Evolutionary conservation across 2,329 filamentous ascomycete genomes (phyloP), one percentile per base, ranked within the genome.

Genomic region (Neofusicoccum sp.): DNA sequence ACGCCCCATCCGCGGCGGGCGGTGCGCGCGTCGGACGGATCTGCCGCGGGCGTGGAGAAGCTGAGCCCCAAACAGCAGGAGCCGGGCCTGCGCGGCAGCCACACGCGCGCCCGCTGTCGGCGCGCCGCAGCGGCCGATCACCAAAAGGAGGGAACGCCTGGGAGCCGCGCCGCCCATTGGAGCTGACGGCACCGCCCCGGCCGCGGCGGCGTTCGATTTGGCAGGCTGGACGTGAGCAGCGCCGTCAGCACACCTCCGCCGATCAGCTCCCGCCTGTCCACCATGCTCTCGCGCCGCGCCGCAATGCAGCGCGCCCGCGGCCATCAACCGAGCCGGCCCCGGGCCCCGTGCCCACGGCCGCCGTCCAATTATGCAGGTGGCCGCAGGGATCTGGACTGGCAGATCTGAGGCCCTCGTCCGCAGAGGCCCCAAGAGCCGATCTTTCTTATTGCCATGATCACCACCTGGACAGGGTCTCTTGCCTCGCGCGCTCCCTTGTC

Each of bases 381-480:
- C 50, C 49, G 44, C 61, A 29, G 39, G 61, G 61, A 58, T 63
- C 52, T 49, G 31, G 50, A 49, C 44, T 39, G 50, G 60, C 50
- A 63, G 61, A 63, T 63, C 61, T 63, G 43, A 63, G 61, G 41
- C 43, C 44, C 50, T 63, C 33, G 33, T 52, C 61, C 61, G 52
- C 61, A 63, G 50, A 63, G 47, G 29, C 33, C 50, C 61, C 49
- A 63, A 48, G 54, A 58, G 61, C 61, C 61, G 61, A 63, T 63
- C 61, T 58, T 56, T 62, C 61, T 58, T 63, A 56, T 63, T 63
- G 52, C 61, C 44, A 49, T 63, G 61, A 63, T 63, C 61, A 63
- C 61, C 61, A 63, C 61, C 43, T 58, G 61, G 52, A 58, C 61
- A 63, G 52, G 61, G 61, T 63, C 60, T 56, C 47, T 44, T 41